Evolutionary conservation across 441 rosid species (phyloP), one percentile per base, ranked within the genome.

Genomic region (Geranium incanum): DNA sequence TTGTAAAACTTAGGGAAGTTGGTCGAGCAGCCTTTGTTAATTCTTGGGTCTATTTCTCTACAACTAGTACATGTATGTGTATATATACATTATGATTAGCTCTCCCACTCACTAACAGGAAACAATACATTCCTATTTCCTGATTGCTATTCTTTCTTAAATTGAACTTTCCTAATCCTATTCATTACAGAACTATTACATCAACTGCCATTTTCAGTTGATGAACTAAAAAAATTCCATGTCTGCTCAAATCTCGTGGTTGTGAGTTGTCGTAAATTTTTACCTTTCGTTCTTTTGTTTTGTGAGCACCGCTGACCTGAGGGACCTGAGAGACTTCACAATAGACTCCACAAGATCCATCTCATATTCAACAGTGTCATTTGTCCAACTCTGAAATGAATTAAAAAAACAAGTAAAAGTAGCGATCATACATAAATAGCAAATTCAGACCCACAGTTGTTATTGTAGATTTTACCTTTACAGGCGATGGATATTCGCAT

Each of bases 271-370:
- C 50, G 16, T 67, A 50, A 48, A 15, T n/a, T 16, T 45, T 69
- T 74, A 91, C 97, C 93, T 90, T 80, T 88, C 96, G 83, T 88
- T 89, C 77, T 82, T 89, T 71, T 86, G 92, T 81, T 89, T 89
- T 63, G 86, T 86, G 67, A 86, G 88, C 75, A 86, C 86, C 78
- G 82, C 89, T 16, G 96, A 93, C 79, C 90, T 81, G 68, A 90
- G 83, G 23, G 96, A 90, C 74, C 98, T 80, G 63, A 95, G 74
- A 77, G 84, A 78, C 82, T 84, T 91, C 71, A 89, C 97, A 0
- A 87, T 81, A 13, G 96, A 86, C 77, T 84, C 86, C 19, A 91
- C 84, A 5, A 84, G 79, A 60, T 90, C 93, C 98, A 92, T 86
- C 81, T 79, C 84, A 55, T 67, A 68, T 78, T 92, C 97, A 68